Conservation (phyloP, 495 filamentous ascomycete genomes). For the Hypomontagnella monticulosa region DNA sequence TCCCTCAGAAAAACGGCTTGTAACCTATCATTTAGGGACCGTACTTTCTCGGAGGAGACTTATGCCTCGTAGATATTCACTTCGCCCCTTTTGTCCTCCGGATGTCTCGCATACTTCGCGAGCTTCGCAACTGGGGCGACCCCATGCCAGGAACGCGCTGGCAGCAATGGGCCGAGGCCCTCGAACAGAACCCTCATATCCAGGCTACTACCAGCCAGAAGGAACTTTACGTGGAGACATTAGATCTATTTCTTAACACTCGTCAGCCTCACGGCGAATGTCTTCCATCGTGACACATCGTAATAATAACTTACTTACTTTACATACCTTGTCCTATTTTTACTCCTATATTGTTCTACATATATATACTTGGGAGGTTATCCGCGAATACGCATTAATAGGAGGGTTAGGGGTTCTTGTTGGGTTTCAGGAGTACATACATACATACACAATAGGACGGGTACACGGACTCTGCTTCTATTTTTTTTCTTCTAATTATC, state of each 20-base stretch:
- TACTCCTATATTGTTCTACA: slow-evolving; percentile 14
- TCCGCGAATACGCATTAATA: slow-evolving; percentile 56
- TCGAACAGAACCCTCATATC: slow-evolving; percentile 78
- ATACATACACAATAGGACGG: slow-evolving; percentile 25
- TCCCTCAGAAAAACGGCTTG: background rate
- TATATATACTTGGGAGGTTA: slow-evolving; percentile 47
- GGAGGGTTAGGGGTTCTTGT: slow-evolving; percentile 42
- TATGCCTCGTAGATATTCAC: slow-evolving; percentile 87
- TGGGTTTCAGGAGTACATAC: slow-evolving; percentile 45
- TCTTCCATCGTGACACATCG: slow-evolving; percentile 15
- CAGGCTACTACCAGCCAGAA: slow-evolving; percentile 79
- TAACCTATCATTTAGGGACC: slow-evolving; percentile 65
- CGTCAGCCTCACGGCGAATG: slow-evolving; percentile 36
- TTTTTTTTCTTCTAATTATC: slow-evolving; percentile 1
- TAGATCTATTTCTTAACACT: slow-evolving; percentile 65
- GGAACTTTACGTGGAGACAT: slow-evolving; percentile 77
- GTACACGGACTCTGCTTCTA: background rate
- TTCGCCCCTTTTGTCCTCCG: slow-evolving; percentile 89
- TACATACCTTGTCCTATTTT: background rate
- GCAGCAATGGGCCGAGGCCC: slow-evolving; percentile 81
- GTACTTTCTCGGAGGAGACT: slow-evolving; percentile 77
- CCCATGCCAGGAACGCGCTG: slow-evolving; percentile 75
- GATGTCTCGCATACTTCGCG: slow-evolving; percentile 75
- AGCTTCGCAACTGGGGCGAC: slow-evolving; percentile 83
- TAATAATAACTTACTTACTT: background rate